Percentiles rank a stretch among this genome's conserved stretches.
phyloP scores from a whole-genome alignment of 805 yeast genomes.

The Pichia heedii region DNA sequence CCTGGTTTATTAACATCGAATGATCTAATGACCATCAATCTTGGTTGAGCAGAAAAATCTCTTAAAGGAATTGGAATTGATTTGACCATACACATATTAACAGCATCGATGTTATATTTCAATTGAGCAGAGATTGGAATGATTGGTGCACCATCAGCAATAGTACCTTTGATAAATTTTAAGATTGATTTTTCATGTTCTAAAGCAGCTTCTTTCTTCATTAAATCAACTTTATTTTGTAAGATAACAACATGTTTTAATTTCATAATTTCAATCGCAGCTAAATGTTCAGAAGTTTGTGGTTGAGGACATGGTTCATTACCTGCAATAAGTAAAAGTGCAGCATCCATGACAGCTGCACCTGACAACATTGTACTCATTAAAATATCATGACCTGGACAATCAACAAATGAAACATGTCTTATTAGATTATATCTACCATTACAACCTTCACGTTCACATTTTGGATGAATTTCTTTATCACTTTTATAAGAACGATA shows the following conservation, averaged over 20 bases:
- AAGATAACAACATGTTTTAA: constrained; percentile 91
- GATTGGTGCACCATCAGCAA: constrained; percentile 98
- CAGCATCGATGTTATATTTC: constrained; percentile 97
- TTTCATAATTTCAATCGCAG: constrained; percentile 99
- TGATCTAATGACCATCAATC: constrained; percentile 93
- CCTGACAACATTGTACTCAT: constrained; percentile 99
- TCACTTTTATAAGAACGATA: constrained; percentile 91
- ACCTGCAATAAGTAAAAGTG: constrained; percentile 90
- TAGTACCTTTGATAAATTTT: constrained; percentile 92
- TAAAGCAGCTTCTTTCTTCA: constrained; percentile 93
- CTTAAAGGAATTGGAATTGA: constrained; percentile 94
- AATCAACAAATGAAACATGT: constrained; percentile 97
- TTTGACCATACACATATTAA: constrained; percentile 90
- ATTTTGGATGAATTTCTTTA: constrained; percentile 89
- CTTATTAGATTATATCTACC: constrained; percentile 87
- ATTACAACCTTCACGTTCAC: constrained; percentile 79
- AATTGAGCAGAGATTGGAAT: constrained; percentile 98
- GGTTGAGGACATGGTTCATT: constrained; percentile 99
- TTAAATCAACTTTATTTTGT: constrained; percentile 96
- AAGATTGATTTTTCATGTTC: constrained; percentile 92
- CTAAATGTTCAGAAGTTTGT: constrained; percentile 97
- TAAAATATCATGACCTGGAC: constrained; percentile 99
- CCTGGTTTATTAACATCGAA: constrained; percentile 99
- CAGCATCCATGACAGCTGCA: constrained; percentile 99
- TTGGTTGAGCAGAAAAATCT: constrained; percentile 89